Evolutionary conservation across 495 filamentous ascomycete genomes (phyloP).

Genomic region (Aspergillus asperescens): DNA sequence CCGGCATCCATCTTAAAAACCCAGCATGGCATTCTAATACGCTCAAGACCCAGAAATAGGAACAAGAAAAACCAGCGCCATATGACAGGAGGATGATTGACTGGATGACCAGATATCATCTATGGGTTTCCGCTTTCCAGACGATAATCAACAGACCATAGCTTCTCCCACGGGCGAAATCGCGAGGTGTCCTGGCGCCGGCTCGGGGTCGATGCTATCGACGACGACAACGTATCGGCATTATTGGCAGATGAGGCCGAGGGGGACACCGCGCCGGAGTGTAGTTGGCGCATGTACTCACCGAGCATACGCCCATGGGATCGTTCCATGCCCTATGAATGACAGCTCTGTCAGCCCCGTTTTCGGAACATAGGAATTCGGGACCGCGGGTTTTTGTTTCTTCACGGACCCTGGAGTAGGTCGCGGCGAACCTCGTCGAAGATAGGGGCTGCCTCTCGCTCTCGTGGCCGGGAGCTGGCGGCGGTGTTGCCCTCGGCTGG

Average conservation of each 20-base stretch:
- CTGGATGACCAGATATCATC: neutral
- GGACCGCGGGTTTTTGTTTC: slow-evolving; percentile 3
- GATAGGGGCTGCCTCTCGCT: slow-evolving; percentile 34
- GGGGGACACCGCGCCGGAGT: neutral
- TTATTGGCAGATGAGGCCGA: too few species aligned
- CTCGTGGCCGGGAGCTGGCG: slow-evolving; percentile 13
- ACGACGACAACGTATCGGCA: too few species aligned
- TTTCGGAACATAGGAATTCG: slow-evolving; percentile 7
- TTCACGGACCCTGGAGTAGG: slow-evolving; percentile 44
- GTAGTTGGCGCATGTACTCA: slow-evolving; percentile 6
- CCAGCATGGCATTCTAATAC: neutral
- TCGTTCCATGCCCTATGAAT: slow-evolving; percentile 17
- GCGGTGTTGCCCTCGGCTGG: slow-evolving; percentile 29
- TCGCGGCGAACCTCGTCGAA: slow-evolving; percentile 50
- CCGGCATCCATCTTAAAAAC: too few species aligned
- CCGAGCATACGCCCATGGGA: neutral
- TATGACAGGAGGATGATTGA: neutral
- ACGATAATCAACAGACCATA: slow-evolving; percentile 49
- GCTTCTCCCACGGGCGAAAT: slow-evolving; percentile 48
- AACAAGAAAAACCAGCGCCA: slow-evolving; percentile 4
- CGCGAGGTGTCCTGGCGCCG: slow-evolving; percentile 20
- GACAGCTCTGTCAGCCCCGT: slow-evolving; percentile 21
- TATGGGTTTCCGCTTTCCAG: slow-evolving; percentile 31
- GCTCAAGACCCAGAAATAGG: neutral
- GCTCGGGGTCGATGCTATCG: slow-evolving; percentile 20